Conservation (phyloP, 2,329 filamentous ascomycete species). For the Venturia carpophila region DNA sequence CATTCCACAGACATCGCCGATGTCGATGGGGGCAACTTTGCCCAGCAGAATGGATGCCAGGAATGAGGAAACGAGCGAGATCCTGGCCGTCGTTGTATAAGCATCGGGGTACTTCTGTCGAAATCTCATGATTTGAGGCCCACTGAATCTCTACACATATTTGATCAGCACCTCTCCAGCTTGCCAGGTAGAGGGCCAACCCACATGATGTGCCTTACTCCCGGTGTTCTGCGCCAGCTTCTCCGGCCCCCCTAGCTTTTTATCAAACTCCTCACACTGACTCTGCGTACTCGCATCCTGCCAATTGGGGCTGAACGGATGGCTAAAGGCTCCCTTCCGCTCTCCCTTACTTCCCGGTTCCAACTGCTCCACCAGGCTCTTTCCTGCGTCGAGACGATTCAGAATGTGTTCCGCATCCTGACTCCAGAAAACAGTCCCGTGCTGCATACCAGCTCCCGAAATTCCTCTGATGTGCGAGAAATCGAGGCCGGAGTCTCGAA, state of each 20-base stretch:
- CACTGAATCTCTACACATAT: constrained; percentile 70
- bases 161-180: not conserved
- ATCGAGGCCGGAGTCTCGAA: constrained; percentile 62
- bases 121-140: constrained; percentile 91
- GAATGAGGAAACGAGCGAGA: constrained; percentile 93
- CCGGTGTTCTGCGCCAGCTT: constrained; percentile 73
- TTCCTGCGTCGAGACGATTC: constrained; percentile 49
- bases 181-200: not conserved
- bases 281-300: constrained; percentile 91
- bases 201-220: constrained; percentile 87
- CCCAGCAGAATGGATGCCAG: constrained; percentile 86
- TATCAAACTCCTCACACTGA: constrained; percentile 86
- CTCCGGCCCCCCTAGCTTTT: constrained; percentile 55
- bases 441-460: constrained; percentile 91
- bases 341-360: constrained; percentile 32
- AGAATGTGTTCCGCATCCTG: constrained; percentile 59
- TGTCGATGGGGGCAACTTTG: constrained; percentile 78
- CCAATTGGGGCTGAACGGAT: constrained; percentile 91
- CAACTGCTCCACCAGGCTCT: constrained; percentile 65
- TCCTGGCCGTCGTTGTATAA: constrained; percentile 72
- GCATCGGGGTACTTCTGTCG: constrained; percentile 70
- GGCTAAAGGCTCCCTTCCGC: constrained; percentile 59
- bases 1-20: constrained; percentile 92
- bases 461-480: constrained; percentile 70
- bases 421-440: constrained; percentile 94